Conservation (phyloP, 768 basidiomycete species). For the Hygrocybe punicea region DNA sequence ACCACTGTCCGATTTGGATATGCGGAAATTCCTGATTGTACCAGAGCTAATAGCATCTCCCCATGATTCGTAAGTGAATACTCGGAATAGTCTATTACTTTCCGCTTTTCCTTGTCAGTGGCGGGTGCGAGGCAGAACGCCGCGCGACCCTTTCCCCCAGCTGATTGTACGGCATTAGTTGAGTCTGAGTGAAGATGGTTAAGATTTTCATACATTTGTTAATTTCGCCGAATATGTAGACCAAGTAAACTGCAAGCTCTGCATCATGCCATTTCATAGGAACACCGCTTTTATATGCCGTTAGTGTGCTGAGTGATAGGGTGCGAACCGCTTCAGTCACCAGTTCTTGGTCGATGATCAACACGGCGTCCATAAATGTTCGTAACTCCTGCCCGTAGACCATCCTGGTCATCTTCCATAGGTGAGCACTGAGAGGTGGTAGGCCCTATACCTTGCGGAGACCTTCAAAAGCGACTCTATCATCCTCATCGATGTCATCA, state of each 20-base stretch:
- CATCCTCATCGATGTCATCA: slow-evolving; percentile 86
- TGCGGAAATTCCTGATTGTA: slow-evolving; percentile 75
- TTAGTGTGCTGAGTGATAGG: slow-evolving; percentile 71
- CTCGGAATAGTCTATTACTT: slow-evolving; percentile 65
- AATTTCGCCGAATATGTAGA: slow-evolving; percentile 92
- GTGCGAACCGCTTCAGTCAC: slow-evolving; percentile 74
- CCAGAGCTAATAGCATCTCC: slow-evolving; percentile 80
- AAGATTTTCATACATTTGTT: slow-evolving; percentile 64
- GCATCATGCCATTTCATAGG: slow-evolving; percentile 86
- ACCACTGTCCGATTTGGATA: slow-evolving; percentile 83
- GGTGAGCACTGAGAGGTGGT: slow-evolving; percentile 4
- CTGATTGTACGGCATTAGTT: slow-evolving; percentile 31
- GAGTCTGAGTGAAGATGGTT: background rate
- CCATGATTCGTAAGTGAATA: slow-evolving; percentile 88
- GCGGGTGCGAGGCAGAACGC: slow-evolving; percentile 81
- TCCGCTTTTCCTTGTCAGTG: slow-evolving; percentile 64
- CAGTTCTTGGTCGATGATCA: slow-evolving; percentile 80
- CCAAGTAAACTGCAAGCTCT: slow-evolving; percentile 88
- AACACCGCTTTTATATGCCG: slow-evolving; percentile 60
- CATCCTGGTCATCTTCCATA: background rate
- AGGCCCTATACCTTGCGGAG: slow-evolving; percentile 69
- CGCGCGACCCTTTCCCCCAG: slow-evolving; percentile 74
- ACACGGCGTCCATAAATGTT: slow-evolving; percentile 80
- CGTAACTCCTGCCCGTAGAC: slow-evolving; percentile 64
- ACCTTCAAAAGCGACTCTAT: slow-evolving; percentile 74